phyloP scores from a whole-genome alignment of 306 rosid species.

The Gynostemma pentaphyllum region DNA sequence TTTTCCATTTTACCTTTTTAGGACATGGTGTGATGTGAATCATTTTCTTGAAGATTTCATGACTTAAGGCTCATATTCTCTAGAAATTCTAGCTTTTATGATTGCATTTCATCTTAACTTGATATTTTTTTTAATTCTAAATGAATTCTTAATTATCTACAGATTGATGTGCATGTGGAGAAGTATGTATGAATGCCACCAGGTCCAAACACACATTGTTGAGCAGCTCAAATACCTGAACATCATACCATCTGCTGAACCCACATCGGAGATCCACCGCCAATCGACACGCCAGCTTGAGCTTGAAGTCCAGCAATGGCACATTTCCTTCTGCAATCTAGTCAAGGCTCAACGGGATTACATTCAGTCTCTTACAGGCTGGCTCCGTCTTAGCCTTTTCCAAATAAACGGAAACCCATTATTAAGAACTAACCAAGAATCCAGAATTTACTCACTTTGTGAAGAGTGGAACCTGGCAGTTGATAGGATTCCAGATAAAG shows the following conservation, averaged over 20 bases:
- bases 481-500: conserved; percentile 79
- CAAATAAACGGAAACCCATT: conserved; percentile 52
- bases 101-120: background rate
- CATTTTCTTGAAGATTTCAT: background rate
- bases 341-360: conserved; percentile 75
- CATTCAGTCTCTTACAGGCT: conserved; percentile 69
- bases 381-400: conserved; percentile 91
- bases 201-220: conserved; percentile 90
- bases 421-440: conserved; percentile 44
- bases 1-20: background rate
- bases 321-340: conserved; percentile 70
- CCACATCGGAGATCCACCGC: conserved; percentile 80
- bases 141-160: conserved; percentile 9
- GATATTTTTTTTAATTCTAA: background rate
- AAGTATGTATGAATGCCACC: conserved; percentile 94
- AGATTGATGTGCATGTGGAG: conserved; percentile 99
- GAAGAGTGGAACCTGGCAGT: conserved; percentile 82
- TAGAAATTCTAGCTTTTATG: background rate
- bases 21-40: background rate
- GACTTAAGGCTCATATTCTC: background rate
- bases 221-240: conserved; percentile 85
- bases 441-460: conserved; percentile 69
- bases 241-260: conserved; percentile 60
- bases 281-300: conserved; percentile 90
- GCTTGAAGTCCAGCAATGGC: conserved; percentile 91